Percentiles rank a stretch among this genome's conserved stretches.
phyloP scores from a whole-genome alignment of 371 early-diverging fungal genomes.

The Choanephora cucurbitarum region DNA sequence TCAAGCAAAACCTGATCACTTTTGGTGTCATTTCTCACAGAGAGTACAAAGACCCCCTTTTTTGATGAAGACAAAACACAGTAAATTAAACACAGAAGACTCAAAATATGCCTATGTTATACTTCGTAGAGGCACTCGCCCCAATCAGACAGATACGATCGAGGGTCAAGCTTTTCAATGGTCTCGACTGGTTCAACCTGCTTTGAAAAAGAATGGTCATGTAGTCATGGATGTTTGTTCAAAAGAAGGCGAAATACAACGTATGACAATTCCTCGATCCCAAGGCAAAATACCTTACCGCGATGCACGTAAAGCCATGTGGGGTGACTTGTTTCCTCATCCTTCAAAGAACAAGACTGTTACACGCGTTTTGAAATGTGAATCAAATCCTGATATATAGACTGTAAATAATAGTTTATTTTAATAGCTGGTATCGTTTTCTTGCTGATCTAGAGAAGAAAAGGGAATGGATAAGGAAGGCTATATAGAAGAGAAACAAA shows the following conservation, averaged over 20 bases:
- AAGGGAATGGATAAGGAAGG: background rate
- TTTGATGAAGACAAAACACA: slow-evolving; percentile 76
- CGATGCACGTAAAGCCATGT: slow-evolving; percentile 76
- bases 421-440: background rate
- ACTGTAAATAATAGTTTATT: background rate
- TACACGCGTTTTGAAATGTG: slow-evolving; percentile 23
- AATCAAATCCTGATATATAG: background rate
- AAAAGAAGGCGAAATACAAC: slow-evolving; percentile 59
- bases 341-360: slow-evolving; percentile 59
- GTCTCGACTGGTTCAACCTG: slow-evolving; percentile 73
- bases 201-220: slow-evolving; percentile 78
- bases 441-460: too few species aligned
- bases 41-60: slow-evolving; percentile 71
- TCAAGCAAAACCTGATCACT: slow-evolving; percentile 40
- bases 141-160: slow-evolving; percentile 22
- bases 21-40: slow-evolving; percentile 90
- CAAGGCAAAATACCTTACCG: slow-evolving; percentile 75
- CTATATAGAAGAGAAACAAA: background rate
- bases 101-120: slow-evolving; percentile 81
- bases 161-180: slow-evolving; percentile 59
- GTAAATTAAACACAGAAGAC: slow-evolving; percentile 73
- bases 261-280: slow-evolving; percentile 74
- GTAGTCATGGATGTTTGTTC: slow-evolving; percentile 75
- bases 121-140: slow-evolving; percentile 68
- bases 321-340: slow-evolving; percentile 87